These are phyloP conservation scores for Paraphoma sp. DNA, from an alignment of 2,329 filamentous ascomycete genomes.

Conservation along the genomic window DNA sequence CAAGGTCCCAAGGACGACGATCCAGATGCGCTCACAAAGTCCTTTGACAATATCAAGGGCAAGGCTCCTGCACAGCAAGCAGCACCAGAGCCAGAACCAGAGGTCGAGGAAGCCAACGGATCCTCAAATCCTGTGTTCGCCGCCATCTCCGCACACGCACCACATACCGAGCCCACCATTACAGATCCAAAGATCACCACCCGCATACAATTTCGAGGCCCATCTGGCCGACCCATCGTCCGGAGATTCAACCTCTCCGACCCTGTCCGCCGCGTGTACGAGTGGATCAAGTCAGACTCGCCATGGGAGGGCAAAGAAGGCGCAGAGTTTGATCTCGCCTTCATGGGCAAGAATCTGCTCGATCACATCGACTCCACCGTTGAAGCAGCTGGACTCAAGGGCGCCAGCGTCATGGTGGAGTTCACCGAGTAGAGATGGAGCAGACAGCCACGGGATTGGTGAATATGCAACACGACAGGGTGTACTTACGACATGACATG, in stretches of 20 bases:
- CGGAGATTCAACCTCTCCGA: slow-evolving; percentile 82
- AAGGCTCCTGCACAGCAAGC: slow-evolving; percentile 45
- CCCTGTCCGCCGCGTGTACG: slow-evolving; percentile 82
- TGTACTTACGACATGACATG: not conserved
- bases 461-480: not conserved
- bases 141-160: slow-evolving; percentile 72
- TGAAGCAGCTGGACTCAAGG: slow-evolving; percentile 83
- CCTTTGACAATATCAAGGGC: slow-evolving; percentile 61
- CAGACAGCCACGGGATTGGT: not conserved
- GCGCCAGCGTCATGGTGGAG: slow-evolving; percentile 95
- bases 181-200: slow-evolving; percentile 75
- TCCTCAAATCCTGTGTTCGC: slow-evolving; percentile 63
- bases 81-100: slow-evolving; percentile 19
- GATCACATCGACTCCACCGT: slow-evolving; percentile 76
- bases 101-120: slow-evolving; percentile 37
- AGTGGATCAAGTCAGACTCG: slow-evolving; percentile 88
- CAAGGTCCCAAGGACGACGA: slow-evolving; percentile 69
- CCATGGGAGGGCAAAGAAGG: slow-evolving; percentile 83
- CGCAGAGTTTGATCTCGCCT: slow-evolving; percentile 84
- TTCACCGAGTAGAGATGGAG: slow-evolving; percentile 55
- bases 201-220: slow-evolving; percentile 82
- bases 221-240: slow-evolving; percentile 80
- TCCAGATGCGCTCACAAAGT: slow-evolving; percentile 86
- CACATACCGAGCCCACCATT: slow-evolving; percentile 77
- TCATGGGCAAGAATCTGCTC: slow-evolving; percentile 86